These are phyloP conservation scores for Fulvia fulva DNA, from an alignment of 2,329 filamentous ascomycete genomes.

Conservation along the genomic window DNA sequence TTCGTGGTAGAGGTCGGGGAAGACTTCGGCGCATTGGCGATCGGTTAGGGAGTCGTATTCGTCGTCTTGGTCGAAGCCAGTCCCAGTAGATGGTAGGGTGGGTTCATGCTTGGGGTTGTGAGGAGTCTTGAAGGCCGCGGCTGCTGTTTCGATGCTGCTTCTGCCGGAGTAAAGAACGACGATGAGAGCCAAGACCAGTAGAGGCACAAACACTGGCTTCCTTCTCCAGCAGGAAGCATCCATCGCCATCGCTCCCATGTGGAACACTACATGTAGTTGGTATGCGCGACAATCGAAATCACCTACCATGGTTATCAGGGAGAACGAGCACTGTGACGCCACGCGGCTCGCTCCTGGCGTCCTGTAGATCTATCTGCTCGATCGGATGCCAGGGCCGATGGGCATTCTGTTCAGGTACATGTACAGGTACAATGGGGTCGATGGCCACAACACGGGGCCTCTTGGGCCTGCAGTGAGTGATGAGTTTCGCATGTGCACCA, in stretches of 20 bases:
- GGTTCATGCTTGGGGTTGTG: not conserved
- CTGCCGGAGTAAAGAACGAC: not conserved
- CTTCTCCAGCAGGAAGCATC: not conserved
- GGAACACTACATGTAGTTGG: not conserved
- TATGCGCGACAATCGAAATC: not conserved
- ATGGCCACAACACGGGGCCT: too few relatives aligned
- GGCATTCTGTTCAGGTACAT: too few relatives aligned
- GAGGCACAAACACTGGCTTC: not conserved
- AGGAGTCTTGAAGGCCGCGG: not conserved
- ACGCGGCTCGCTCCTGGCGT: not conserved
- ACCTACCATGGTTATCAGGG: not conserved
- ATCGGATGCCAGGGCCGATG: not conserved
- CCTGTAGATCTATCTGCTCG: not conserved
- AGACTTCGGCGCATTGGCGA: slow-evolving; percentile 46
- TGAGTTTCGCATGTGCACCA: not conserved
- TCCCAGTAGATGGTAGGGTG: not conserved
- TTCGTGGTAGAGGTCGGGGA: slow-evolving; percentile 43
- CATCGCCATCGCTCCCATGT: not conserved
- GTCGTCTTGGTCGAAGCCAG: not conserved
- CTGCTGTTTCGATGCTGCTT: not conserved
- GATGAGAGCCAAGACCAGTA: not conserved
- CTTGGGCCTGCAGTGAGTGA: not conserved
- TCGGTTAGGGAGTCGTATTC: slow-evolving; percentile 15
- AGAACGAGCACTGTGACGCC: not conserved
- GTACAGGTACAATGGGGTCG: too few relatives aligned